phyloP scores from a whole-genome alignment of 371 early-diverging fungal genomes.

The Actinomortierella ambigua region DNA sequence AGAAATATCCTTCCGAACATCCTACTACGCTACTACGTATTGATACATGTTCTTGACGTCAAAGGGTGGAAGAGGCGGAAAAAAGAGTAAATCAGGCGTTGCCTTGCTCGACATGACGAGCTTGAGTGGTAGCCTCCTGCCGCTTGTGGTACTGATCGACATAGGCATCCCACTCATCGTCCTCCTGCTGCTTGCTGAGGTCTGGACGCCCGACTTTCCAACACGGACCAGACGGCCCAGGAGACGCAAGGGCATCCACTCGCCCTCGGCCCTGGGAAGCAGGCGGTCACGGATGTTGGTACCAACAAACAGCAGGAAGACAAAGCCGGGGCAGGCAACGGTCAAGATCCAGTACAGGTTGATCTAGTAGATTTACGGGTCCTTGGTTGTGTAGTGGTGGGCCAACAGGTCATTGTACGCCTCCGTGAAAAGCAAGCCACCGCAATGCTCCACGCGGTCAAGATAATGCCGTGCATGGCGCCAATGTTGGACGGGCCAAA shows the following conservation, averaged over 20 bases:
- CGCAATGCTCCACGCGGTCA: constrained; percentile 73
- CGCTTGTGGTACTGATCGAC: constrained; percentile 10
- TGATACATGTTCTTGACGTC: too few relatives aligned
- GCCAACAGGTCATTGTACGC: constrained; percentile 50
- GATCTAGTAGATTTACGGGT: constrained; percentile 16
- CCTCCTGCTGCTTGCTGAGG: constrained; percentile 28
- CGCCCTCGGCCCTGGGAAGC: constrained; percentile 30
- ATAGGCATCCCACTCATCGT: constrained; percentile 39
- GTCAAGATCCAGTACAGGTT: constrained; percentile 47
- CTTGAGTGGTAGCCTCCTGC: too few relatives aligned
- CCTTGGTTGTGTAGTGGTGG: constrained; percentile 18
- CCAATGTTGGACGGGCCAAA: constrained; percentile 71
- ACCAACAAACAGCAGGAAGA: constrained; percentile 36
- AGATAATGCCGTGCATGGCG: constrained; percentile 60
- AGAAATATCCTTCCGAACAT: too few relatives aligned
- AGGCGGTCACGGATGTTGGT: constrained; percentile 39
- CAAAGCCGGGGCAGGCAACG: constrained; percentile 27
- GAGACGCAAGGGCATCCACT: constrained; percentile 34
- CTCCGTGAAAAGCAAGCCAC: constrained; percentile 67
- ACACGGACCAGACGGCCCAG: constrained; percentile 33
- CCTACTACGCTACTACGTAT: too few relatives aligned
- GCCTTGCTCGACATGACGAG: too few relatives aligned
- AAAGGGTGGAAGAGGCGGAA: too few relatives aligned
- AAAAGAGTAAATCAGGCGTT: too few relatives aligned
- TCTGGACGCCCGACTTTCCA: constrained; percentile 26